Conservation (phyloP, 768 basidiomycete genomes). For the Termitomyces sp. region DNA sequence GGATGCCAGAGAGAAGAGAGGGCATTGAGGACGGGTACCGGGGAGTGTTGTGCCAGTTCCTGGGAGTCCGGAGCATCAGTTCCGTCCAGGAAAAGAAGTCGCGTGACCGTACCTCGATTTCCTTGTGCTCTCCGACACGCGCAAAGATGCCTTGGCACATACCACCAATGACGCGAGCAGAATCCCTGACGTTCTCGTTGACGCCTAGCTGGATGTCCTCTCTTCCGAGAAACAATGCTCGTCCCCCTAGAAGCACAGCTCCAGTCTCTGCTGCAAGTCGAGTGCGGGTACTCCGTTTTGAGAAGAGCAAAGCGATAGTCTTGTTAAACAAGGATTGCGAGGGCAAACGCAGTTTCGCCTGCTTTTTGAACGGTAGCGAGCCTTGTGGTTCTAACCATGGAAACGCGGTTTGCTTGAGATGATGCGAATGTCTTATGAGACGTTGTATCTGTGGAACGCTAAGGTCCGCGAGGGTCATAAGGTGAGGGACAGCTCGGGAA, state of each 20-base stretch:
- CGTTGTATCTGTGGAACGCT: slow-evolving; percentile 65
- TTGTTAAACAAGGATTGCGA: slow-evolving; percentile 77
- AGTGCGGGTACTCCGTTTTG: slow-evolving; percentile 91
- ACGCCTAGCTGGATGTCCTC: slow-evolving; percentile 96
- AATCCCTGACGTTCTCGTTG: slow-evolving; percentile 83
- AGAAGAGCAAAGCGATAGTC: slow-evolving; percentile 85
- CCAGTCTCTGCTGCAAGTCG: slow-evolving; percentile 86
- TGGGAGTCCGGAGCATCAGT: slow-evolving; percentile 22
- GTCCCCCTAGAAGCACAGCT: slow-evolving; percentile 73
- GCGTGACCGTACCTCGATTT: slow-evolving; percentile 69
- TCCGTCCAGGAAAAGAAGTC: neutral
- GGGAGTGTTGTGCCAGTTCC: slow-evolving; percentile 88
- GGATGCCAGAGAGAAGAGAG: slow-evolving; percentile 96
- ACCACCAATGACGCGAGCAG: slow-evolving; percentile 82
- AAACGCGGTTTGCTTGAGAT: slow-evolving; percentile 54
- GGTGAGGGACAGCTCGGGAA: slow-evolving; percentile 46
- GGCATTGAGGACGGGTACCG: slow-evolving; percentile 94
- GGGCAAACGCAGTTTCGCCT: slow-evolving; percentile 46
- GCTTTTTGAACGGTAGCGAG: slow-evolving; percentile 25
- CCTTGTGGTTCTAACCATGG: slow-evolving; percentile 63
- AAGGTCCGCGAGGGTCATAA: slow-evolving; percentile 89
- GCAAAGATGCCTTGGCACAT: slow-evolving; percentile 99
- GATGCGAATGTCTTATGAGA: slow-evolving; percentile 57
- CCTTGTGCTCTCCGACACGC: slow-evolving; percentile 86
- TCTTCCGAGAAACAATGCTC: slow-evolving; percentile 81